These are phyloP conservation scores for Saraca asoca DNA, from an alignment of 331 rosid species.

Conservation along the genomic window DNA sequence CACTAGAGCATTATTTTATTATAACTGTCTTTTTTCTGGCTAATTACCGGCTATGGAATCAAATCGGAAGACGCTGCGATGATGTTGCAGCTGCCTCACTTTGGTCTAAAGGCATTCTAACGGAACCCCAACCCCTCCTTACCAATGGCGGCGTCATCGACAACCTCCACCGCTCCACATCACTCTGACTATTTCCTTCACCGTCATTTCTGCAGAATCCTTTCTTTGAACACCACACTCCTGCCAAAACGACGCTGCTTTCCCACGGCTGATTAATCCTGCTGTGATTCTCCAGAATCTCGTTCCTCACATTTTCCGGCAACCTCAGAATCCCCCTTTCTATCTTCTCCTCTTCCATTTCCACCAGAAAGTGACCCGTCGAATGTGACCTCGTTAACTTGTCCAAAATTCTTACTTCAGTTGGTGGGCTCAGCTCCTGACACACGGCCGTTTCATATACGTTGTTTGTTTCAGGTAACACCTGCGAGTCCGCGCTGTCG, in stretches of 20 bases:
- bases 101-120: too few species aligned
- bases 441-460: too few species aligned
- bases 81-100: too few species aligned
- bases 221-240: constrained; percentile 33
- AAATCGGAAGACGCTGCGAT: too few species aligned
- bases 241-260: constrained; percentile 32
- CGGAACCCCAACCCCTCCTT: too few species aligned
- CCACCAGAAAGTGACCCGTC: constrained; percentile 48
- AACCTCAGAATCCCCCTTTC: constrained; percentile 47
- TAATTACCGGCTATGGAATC: too few species aligned
- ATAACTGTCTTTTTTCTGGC: too few species aligned
- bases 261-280: constrained; percentile 34
- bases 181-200: too few species aligned
- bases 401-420: not conserved
- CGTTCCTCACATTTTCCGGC: constrained; percentile 40
- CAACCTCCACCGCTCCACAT: too few species aligned
- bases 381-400: constrained; percentile 51
- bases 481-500: not conserved
- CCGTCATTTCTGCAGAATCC: constrained; percentile 20
- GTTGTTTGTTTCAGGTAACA: too few species aligned
- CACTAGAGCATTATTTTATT: too few species aligned
- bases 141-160: too few species aligned
- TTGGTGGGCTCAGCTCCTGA: not conserved
- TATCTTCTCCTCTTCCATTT: constrained; percentile 31
- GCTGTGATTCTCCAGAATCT: constrained; percentile 4